Evolutionary conservation across 352 stramenopile genomes (phyloP), one percentile per base, ranked within the genome.

Genomic region (Phytophthora capsici): DNA sequence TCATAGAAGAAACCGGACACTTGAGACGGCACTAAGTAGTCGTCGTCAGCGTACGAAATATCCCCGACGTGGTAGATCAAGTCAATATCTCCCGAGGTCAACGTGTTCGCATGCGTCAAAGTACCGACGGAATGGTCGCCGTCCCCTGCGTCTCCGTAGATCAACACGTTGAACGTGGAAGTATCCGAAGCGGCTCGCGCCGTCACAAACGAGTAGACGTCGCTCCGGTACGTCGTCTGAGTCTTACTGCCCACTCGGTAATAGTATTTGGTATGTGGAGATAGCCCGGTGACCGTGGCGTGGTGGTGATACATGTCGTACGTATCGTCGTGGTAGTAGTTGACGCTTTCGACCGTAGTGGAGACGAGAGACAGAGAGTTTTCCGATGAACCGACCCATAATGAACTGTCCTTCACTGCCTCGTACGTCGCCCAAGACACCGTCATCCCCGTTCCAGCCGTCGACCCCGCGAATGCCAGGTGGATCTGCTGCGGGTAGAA

Each of bases 401-500:
- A 36, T n/a, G 56, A 57, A 28, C 60, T 71, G 37, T 76, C 69
- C 14, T 22, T 46, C 1, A 84, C 57, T n/a, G 50, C 1, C 20
- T 49, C 47, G 61, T 59, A 74, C n/a, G 77, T 84, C 9, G 75
- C 59, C 77, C 77, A 86, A 0, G 74, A 78, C 43, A 86, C 52
- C 3, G 66, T 82, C 80, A 89, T 89, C 2, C 56, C 71, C 9
- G 80, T 85, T 25, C 78, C 76, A 10, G 73, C 50, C 1, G 69
- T 56, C 1, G 19, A 40, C 25, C 79, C 82, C 0, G 82, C 77
- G 40, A 76, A 90, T 8, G 82, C 75, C 12, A 88, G 28, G 25
- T 89, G 82, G 13, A 89, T 52, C 45, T 90, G 82, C 54, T 87
- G 75, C 9, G 82, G 80, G 66, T 86, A 84, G 36, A 51, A 81